These are phyloP conservation scores for Kwoniella botswanensis DNA, from an alignment of 768 basidiomycete genomes.

Conservation along the genomic window DNA sequence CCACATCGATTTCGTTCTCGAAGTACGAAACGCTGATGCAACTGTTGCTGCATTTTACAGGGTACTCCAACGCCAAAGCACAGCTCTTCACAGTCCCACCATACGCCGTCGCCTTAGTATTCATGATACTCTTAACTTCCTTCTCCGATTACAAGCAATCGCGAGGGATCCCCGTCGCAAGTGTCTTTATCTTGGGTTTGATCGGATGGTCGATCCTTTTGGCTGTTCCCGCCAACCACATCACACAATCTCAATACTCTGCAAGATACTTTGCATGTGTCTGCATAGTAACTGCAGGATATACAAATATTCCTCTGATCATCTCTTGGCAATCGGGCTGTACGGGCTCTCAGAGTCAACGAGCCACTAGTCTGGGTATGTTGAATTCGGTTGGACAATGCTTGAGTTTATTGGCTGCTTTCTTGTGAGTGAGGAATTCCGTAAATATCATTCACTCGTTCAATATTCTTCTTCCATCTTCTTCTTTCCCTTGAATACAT, in stretches of 20 bases:
- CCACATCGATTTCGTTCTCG: no score
- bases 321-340: slow-evolving; percentile 57
- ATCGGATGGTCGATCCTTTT: slow-evolving; percentile 58
- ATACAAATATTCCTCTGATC: slow-evolving; percentile 43
- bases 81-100: slow-evolving; percentile 59
- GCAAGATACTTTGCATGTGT: slow-evolving; percentile 59
- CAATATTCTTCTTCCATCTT: no score
- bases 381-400: slow-evolving; percentile 59
- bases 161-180: slow-evolving; percentile 50
- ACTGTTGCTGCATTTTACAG: slow-evolving; percentile 18
- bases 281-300: slow-evolving; percentile 55
- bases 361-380: slow-evolving; percentile 59
- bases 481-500: slow-evolving; percentile 26
- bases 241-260: slow-evolving; percentile 39
- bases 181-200: slow-evolving; percentile 56
- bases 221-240: slow-evolving; percentile 43
- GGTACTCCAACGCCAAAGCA: slow-evolving; percentile 49
- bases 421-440: slow-evolving; percentile 36
- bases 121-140: slow-evolving; percentile 52
- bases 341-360: slow-evolving; percentile 53
- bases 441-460: no score
- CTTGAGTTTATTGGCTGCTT: slow-evolving; percentile 52
- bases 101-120: slow-evolving; percentile 59
- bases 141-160: slow-evolving; percentile 51
- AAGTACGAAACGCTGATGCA: no score